These are phyloP conservation scores for Colletotrichum sp. DNA, from an alignment of 2,329 filamentous ascomycete species.

Conservation along the genomic window DNA sequence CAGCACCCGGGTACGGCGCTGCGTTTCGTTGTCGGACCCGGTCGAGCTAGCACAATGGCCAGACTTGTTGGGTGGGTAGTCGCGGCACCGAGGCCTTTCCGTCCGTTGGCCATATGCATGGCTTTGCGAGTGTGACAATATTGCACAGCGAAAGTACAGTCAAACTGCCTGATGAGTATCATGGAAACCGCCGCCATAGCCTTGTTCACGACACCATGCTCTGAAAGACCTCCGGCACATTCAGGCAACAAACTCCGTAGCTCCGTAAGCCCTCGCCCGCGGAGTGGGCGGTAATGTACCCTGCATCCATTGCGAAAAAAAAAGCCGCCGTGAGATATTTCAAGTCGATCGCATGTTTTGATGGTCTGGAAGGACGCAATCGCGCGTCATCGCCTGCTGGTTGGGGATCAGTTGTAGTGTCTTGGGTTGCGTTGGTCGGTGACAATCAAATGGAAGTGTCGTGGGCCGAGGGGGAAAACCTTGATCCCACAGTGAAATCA, in stretches of 20 bases:
- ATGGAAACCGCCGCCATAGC: not conserved
- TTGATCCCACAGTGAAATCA: constrained; percentile 2
- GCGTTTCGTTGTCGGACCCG: not conserved
- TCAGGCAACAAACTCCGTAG: not conserved
- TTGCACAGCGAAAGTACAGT: not conserved
- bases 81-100: not conserved
- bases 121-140: not conserved
- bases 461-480: constrained; percentile 16
- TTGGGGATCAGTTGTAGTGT: not conserved
- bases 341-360: not conserved
- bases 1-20: not conserved
- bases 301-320: not conserved
- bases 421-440: not conserved
- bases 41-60: not conserved
- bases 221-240: not conserved
- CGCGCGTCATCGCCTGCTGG: not conserved
- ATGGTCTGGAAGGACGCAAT: not conserved
- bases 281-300: not conserved
- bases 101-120: not conserved
- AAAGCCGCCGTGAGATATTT: not conserved
- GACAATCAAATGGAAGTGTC: not conserved
- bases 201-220: not conserved
- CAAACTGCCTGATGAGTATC: not conserved
- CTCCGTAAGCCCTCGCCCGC: not conserved
- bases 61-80: not conserved